These are phyloP conservation scores for Pseudonectria foliicola DNA, from an alignment of 2,329 filamentous ascomycete genomes.

Conservation along the genomic window DNA sequence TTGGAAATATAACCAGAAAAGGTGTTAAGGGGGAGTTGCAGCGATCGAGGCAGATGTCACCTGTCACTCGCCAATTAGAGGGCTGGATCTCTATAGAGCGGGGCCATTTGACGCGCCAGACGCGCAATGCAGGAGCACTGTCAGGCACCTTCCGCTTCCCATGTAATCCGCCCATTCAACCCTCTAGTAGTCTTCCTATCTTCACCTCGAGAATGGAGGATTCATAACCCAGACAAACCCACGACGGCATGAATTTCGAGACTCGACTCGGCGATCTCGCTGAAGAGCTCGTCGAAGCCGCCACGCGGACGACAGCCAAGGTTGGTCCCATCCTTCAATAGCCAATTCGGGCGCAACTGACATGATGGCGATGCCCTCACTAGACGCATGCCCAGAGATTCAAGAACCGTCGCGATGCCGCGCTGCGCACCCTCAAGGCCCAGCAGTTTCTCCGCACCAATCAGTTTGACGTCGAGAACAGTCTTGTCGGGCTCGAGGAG, in stretches of 20 bases:
- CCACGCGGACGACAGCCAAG: slow-evolving; percentile 49
- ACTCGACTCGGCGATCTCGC: slow-evolving; percentile 57
- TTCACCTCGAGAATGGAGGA: not conserved
- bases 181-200: not conserved
- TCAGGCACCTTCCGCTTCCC: too few relatives aligned
- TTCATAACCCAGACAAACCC: slow-evolving; percentile 8
- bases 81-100: not conserved
- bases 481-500: slow-evolving; percentile 69
- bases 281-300: slow-evolving; percentile 61
- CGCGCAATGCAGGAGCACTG: slow-evolving; percentile 9
- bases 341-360: slow-evolving; percentile 1
- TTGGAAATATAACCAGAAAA: not conserved
- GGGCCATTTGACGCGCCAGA: slow-evolving; percentile 15
- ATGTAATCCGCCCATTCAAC: too few relatives aligned
- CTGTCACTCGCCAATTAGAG: slow-evolving; percentile 11
- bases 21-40: slow-evolving; percentile 15
- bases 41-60: slow-evolving; percentile 18
- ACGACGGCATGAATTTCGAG: slow-evolving; percentile 58
- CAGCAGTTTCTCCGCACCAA: slow-evolving; percentile 60
- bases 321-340: slow-evolving; percentile 30
- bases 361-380: slow-evolving; percentile 8
- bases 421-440: slow-evolving; percentile 44
- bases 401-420: slow-evolving; percentile 39
- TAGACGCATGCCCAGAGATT: slow-evolving; percentile 30
- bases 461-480: slow-evolving; percentile 63